Percentiles rank a stretch among this genome's conserved stretches.
Evolutionary conservation across 805 yeast species (phyloP).

Genomic region (Candida qinlingensis): DNA sequence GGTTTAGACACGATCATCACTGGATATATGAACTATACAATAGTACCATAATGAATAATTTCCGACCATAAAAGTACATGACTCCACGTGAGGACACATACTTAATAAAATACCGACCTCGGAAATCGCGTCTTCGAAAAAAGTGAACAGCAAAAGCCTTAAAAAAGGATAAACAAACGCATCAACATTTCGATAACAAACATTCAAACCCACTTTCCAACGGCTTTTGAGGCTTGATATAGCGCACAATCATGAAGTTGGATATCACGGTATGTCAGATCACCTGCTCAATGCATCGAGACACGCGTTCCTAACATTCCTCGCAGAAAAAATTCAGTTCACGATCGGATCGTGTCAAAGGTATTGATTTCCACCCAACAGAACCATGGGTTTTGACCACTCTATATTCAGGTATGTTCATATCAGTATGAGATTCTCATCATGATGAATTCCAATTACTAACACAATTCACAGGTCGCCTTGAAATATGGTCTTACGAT

Average conservation of each 20-base stretch:
- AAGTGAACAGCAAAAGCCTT: slow-evolving; percentile 1
- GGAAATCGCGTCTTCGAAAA: background rate
- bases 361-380: slow-evolving; percentile 94
- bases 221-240: background rate
- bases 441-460: background rate
- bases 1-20: too few species aligned
- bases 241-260: slow-evolving; percentile 16
- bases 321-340: slow-evolving; percentile 73
- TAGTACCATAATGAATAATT: background rate
- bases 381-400: slow-evolving; percentile 97
- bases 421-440: background rate
- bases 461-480: slow-evolving; percentile 28
- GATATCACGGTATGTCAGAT: slow-evolving; percentile 22
- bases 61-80: background rate
- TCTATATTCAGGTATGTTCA: slow-evolving; percentile 70
- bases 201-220: background rate
- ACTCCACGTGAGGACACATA: background rate
- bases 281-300: background rate
- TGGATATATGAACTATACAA: too few species aligned
- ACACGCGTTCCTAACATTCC: background rate
- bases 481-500: slow-evolving; percentile 93
- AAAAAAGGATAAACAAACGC: background rate
- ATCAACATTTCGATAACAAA: too few species aligned
- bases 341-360: slow-evolving; percentile 95
- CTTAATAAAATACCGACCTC: background rate